These are phyloP conservation scores for Pholiota adiposa DNA, from an alignment of 1,284 basidiomycete genomes.

Conservation along the genomic window DNA sequence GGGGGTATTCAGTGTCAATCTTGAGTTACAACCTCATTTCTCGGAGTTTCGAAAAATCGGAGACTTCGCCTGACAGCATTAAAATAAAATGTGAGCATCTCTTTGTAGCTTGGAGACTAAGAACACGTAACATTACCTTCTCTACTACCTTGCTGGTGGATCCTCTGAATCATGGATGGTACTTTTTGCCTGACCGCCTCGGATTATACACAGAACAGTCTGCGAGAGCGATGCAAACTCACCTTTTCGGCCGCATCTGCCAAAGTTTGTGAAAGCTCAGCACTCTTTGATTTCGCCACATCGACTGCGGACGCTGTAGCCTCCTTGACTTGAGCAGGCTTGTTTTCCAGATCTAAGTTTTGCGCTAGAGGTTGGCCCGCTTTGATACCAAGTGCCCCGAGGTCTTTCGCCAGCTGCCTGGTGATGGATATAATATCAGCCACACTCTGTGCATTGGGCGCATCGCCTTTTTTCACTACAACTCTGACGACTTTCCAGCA, in stretches of 20 bases:
- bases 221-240: neutral
- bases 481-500: constrained; percentile 21
- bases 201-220: neutral
- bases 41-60: neutral
- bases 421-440: constrained; percentile 18
- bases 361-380: constrained; percentile 16
- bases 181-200: neutral
- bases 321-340: constrained; percentile 5
- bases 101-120: neutral
- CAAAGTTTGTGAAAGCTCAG: constrained; percentile 2
- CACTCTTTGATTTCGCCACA: constrained; percentile 5
- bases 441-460: constrained; percentile 13
- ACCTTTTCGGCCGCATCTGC: constrained; percentile 10
- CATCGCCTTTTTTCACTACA: constrained; percentile 18
- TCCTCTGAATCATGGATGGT: neutral
- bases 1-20: too few species aligned
- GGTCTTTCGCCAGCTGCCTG: constrained; percentile 17
- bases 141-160: neutral
- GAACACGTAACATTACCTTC: neutral
- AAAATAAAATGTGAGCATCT: neutral
- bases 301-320: constrained; percentile 6
- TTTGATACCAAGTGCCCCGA: constrained; percentile 15
- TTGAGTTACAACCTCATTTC: too few species aligned
- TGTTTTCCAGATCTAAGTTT: constrained; percentile 17
- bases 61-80: neutral